Conservation (phyloP, 176 grass and related monocot genomes). For the Oryza australiensis region DNA sequence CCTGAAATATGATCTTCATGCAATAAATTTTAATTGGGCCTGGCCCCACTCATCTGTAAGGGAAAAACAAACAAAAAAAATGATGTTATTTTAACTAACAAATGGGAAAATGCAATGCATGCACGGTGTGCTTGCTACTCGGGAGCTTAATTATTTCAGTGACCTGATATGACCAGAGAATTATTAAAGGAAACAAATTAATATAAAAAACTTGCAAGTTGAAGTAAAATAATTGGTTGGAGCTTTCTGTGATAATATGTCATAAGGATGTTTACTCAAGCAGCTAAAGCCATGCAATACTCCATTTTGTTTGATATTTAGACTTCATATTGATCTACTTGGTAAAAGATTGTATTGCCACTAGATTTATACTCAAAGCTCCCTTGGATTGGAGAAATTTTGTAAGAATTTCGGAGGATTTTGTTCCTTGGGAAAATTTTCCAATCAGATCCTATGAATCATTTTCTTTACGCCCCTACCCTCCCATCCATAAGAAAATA, state of each 20-base stretch:
- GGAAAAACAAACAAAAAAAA: neutral
- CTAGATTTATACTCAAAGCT: neutral
- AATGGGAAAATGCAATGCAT: neutral
- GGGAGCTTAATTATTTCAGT: neutral
- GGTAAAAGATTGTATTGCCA: neutral
- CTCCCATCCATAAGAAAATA: neutral
- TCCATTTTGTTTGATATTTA: neutral
- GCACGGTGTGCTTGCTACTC: neutral
- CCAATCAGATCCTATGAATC: neutral
- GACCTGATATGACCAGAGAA: neutral
- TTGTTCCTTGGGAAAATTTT: neutral
- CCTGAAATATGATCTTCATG: neutral
- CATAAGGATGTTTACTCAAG: neutral
- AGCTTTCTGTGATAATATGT: neutral
- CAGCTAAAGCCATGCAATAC: neutral
- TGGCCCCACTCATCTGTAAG: neutral
- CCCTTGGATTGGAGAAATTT: neutral
- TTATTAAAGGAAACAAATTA: neutral
- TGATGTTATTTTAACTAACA: neutral
- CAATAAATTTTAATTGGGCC: neutral
- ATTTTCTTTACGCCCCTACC: neutral
- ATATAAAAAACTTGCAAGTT: neutral
- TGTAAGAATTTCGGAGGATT: neutral
- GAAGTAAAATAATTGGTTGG: neutral
- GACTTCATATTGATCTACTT: neutral